Percentiles rank a stretch among this genome's conserved stretches.
phyloP scores from a whole-genome alignment of 129 eudicot species.

The Logfia minima region DNA sequence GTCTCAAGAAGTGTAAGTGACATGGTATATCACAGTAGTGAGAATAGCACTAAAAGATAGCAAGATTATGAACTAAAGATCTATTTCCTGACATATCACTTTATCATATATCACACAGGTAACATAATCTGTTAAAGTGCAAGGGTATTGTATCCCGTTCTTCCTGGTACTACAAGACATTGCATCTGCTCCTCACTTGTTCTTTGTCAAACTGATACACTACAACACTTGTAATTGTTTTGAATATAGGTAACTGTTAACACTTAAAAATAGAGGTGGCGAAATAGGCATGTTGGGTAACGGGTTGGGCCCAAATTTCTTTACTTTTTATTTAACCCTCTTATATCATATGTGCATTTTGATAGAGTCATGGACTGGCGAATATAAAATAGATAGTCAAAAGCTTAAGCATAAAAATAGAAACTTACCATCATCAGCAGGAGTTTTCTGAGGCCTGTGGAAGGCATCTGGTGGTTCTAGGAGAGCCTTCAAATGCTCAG shows the following conservation, averaged over 20 bases:
- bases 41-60: neutral
- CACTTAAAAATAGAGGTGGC: neutral
- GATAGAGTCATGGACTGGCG: too few species aligned
- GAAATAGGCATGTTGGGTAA: neutral
- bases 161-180: neutral
- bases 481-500: constrained; percentile 67
- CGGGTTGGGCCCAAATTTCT: neutral
- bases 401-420: neutral
- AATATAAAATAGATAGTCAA: neutral
- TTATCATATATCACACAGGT: neutral
- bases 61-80: neutral
- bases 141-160: neutral
- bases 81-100: neutral
- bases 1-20: neutral
- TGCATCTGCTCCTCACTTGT: neutral
- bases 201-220: neutral
- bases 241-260: neutral
- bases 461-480: constrained; percentile 51
- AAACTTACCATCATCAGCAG: constrained; percentile 42
- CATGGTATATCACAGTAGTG: constrained; percentile 3
- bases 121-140: neutral
- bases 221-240: neutral
- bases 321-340: neutral
- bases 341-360: neutral
- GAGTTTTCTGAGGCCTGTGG: constrained; percentile 23